These are phyloP conservation scores for Stygiomarasmius scandens DNA, from an alignment of 1,284 basidiomycete genomes.

Conservation along the genomic window DNA sequence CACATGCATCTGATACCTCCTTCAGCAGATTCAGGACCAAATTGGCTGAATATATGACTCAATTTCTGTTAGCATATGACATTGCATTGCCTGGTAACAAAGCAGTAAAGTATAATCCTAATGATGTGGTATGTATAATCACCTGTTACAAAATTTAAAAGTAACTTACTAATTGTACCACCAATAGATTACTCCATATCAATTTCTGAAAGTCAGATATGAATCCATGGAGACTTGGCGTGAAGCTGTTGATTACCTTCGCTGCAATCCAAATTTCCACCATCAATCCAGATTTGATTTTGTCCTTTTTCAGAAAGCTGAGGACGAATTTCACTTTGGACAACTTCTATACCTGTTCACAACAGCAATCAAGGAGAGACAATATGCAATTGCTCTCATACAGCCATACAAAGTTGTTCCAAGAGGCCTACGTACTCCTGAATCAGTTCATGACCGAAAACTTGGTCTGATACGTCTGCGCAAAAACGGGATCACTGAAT, in stretches of 20 bases:
- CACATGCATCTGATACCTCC: constrained; percentile 8
- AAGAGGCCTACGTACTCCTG: neutral
- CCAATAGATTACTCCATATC: constrained; percentile 21
- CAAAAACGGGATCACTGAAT: constrained; percentile 12
- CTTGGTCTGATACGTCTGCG: constrained; percentile 24
- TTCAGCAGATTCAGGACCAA: neutral
- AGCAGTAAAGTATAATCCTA: too few relatives aligned
- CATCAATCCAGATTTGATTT: constrained; percentile 29
- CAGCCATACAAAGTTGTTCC: constrained; percentile 22
- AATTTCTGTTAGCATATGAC: too few relatives aligned
- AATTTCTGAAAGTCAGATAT: constrained; percentile 30
- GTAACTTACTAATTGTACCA: neutral
- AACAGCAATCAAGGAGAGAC: constrained; percentile 15
- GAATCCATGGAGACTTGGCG: constrained; percentile 28
- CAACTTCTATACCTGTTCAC: constrained; percentile 28
- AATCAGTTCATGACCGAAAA: constrained; percentile 28
- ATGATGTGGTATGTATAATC: too few relatives aligned
- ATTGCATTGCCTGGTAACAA: too few relatives aligned
- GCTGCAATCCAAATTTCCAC: too few relatives aligned
- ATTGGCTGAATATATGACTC: too few relatives aligned
- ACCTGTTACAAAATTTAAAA: too few relatives aligned
- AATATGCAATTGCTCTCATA: constrained; percentile 28
- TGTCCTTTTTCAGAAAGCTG: constrained; percentile 27
- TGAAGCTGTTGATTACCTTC: constrained; percentile 26
- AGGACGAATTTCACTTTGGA: constrained; percentile 23